Evolutionary conservation across 768 basidiomycete species (phyloP).

Genomic region (Cytidiella melzeri): DNA sequence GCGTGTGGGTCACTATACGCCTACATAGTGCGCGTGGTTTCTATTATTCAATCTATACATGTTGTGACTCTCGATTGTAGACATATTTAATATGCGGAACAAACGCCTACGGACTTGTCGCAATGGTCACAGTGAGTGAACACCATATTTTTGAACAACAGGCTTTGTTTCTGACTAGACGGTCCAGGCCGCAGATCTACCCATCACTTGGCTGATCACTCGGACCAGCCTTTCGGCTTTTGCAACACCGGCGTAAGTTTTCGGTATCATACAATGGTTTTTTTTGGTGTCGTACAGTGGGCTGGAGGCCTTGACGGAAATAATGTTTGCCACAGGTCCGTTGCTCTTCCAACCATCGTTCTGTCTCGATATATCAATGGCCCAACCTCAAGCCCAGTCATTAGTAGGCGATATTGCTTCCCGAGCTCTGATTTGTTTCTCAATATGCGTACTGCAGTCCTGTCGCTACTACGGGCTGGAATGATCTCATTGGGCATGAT

Average conservation of each 20-base stretch:
- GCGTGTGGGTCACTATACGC: constrained; percentile 26
- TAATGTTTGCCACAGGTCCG: constrained; percentile 24
- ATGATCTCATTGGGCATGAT: constrained; percentile 42
- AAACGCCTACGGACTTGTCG: constrained; percentile 38
- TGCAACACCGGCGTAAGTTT: constrained; percentile 38
- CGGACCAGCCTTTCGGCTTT: constrained; percentile 33
- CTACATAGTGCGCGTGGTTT: constrained; percentile 26
- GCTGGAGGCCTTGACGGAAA: not conserved
- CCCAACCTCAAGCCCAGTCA: constrained; percentile 22
- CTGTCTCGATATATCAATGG: constrained; percentile 24
- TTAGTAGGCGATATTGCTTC: constrained; percentile 21
- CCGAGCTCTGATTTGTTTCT: no score
- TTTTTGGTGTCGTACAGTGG: no score
- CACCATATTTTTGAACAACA: not conserved
- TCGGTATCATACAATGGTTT: not conserved
- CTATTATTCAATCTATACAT: not conserved
- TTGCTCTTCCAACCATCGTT: constrained; percentile 39
- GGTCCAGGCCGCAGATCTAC: constrained; percentile 36
- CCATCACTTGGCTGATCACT: constrained; percentile 39
- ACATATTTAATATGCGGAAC: constrained; percentile 32
- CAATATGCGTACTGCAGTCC: no score
- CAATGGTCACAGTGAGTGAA: constrained; percentile 31
- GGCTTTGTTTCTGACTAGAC: not conserved
- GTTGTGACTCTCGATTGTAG: constrained; percentile 18
- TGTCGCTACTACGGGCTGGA: constrained; percentile 33